Evolutionary conservation across 768 basidiomycete species (phyloP).

Genomic region (Suillus subalutaceus): DNA sequence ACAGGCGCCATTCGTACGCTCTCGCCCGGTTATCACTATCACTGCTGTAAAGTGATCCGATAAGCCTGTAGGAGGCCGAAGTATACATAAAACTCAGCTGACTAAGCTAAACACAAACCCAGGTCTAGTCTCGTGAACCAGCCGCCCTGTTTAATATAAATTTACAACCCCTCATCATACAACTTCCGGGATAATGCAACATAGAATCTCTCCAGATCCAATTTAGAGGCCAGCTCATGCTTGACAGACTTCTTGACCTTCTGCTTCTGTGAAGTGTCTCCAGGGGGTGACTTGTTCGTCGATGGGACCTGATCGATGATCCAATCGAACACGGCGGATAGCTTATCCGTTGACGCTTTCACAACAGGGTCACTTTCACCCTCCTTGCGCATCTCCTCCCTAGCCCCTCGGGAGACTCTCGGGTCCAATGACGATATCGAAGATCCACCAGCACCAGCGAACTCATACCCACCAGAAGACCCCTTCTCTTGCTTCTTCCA

Average conservation of each 20-base stretch:
- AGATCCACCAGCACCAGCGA: conserved; percentile 25
- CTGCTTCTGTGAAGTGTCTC: conserved; percentile 26
- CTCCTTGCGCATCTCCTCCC: conserved; percentile 28
- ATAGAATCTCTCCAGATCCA: conserved; percentile 88
- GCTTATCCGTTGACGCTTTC: conserved; percentile 67
- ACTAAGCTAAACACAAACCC: too few species aligned
- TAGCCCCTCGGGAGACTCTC: conserved; percentile 17
- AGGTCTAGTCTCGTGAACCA: too few species aligned
- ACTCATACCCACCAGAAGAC: conserved; percentile 36
- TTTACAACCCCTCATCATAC: conserved; percentile 86
- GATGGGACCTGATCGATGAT: conserved; percentile 69
- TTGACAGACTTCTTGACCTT: conserved; percentile 28
- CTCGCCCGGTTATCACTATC: background rate
- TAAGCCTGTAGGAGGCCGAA: too few species aligned
- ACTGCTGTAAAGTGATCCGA: background rate
- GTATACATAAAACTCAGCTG: too few species aligned
- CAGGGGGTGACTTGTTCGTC: conserved; percentile 15
- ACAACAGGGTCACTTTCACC: conserved; percentile 56
- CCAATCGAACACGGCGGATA: conserved; percentile 82
- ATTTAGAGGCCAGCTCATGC: conserved; percentile 64
- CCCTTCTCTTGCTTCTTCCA: conserved; percentile 61
- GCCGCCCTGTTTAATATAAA: background rate
- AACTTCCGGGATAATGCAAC: conserved; percentile 86
- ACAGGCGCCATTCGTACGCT: conserved; percentile 36
- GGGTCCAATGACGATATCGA: conserved; percentile 6